These are phyloP conservation scores for Hawksworthiomyces lignivorus DNA, from an alignment of 2,329 filamentous ascomycete species.

Conservation along the genomic window DNA sequence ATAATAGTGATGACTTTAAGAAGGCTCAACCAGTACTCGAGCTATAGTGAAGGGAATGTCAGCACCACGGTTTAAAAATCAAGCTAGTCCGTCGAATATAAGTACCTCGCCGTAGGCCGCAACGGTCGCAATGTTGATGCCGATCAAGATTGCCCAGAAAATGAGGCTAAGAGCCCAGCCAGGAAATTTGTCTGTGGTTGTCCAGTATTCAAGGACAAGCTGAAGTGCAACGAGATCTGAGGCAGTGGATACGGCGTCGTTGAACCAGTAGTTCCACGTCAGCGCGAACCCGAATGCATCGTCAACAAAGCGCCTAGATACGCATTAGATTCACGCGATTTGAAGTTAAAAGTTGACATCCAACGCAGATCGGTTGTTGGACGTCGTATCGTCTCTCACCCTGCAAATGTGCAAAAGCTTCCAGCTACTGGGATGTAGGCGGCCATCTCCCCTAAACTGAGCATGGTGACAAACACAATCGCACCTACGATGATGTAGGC, in stretches of 20 bases:
- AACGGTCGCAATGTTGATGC: conserved; percentile 63
- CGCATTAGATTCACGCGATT: too few relatives aligned
- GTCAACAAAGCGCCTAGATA: conserved; percentile 62
- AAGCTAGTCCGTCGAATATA: too few relatives aligned
- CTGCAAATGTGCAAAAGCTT: conserved; percentile 62
- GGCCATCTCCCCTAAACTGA: conserved; percentile 62
- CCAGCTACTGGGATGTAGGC: conserved; percentile 72
- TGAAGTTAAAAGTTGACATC: too few relatives aligned
- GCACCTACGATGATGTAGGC: conserved; percentile 63
- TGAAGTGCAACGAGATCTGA: conserved; percentile 53
- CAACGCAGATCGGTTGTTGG: too few relatives aligned
- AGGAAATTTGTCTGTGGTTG: conserved; percentile 53
- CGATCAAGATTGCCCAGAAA: conserved; percentile 65
- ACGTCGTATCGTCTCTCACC: too few relatives aligned
- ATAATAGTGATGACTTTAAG: conserved; percentile 71
- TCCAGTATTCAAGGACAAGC: conserved; percentile 71
- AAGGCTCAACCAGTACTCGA: conserved; percentile 71
- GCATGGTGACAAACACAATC: conserved; percentile 73
- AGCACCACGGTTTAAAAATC: neutral
- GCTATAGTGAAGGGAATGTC: conserved; percentile 1
- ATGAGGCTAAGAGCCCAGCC: conserved; percentile 62
- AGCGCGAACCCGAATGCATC: conserved; percentile 67
- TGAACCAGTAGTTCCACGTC: conserved; percentile 85
- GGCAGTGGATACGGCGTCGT: conserved; percentile 54
- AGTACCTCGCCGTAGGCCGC: conserved; percentile 60